Base-by-base conservation (phyloP, 2,329 filamentous ascomycete genomes). In the Rhynchosporium agropyri region DNA sequence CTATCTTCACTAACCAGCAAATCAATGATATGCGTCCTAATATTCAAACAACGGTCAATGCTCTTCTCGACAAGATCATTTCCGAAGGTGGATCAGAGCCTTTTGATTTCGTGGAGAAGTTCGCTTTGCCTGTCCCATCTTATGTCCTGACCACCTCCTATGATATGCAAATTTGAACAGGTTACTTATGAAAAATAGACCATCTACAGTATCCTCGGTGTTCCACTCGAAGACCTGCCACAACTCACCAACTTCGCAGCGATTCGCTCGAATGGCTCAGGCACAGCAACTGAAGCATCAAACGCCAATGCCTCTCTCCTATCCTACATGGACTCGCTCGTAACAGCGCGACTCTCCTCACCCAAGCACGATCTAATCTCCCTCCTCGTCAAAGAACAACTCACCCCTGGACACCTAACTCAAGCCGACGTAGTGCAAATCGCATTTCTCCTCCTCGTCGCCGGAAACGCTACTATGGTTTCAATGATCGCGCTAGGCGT, bases 401-500 rank as follows among this genome's bases (percentile, higher is more conserved):
- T 76, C 49, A 70, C 68, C 10, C 71, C 70, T 3, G 74, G 75
- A 3, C 64, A 75, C 60, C 67, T 77, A 20, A 58, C 68, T 12
- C 71, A 70, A 61, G 63, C 61, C n/a, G 67, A 70, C 54, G 67
- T 67, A 4, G 57, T 81, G 0, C 79, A 81, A 61, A 80, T 82
- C 53, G 79, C 80, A 0, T 82, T 83, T 68, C 70, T 83, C 7
- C 73, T 82, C 4, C 76, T 83, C 1, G 80, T 81, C 1, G 80
- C 81, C 0, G 80, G 80, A 2, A 83, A 83, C 43, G 81, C 80
- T 0, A 82, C 81, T 0, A 80, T 82, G 77, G 77, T 82, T 4
- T 81, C 78, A 68, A 82, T 80, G 77, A 82, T 82, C 61, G 74
- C 76, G 0, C 72, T 82, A 38, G 80, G 80, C 10, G 73, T 81